Evolutionary conservation across 169 alveolate genomes (phyloP).

Genomic region (Eimeria zaria): DNA sequence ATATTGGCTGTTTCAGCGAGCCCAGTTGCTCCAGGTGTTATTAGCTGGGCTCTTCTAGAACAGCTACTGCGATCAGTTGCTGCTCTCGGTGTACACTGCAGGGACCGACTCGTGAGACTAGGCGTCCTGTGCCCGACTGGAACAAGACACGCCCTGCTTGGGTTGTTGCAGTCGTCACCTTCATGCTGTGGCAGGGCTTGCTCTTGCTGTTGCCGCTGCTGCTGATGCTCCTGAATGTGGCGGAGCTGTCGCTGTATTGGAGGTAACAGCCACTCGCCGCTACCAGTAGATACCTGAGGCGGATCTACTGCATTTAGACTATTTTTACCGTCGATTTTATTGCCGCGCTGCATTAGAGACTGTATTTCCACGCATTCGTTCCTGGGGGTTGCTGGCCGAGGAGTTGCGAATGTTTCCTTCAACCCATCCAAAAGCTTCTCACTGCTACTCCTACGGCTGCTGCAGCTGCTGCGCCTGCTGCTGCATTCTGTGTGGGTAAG

Average conservation of each 20-base stretch:
- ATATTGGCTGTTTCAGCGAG: background rate
- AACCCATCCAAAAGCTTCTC: conserved; percentile 10
- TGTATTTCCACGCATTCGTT: background rate
- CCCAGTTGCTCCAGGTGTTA: background rate
- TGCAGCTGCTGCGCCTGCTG: conserved; percentile 23
- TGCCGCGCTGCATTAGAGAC: background rate
- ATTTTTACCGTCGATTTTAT: background rate
- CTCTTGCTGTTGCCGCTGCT: background rate
- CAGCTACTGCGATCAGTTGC: conserved; percentile 33
- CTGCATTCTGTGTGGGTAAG: conserved; percentile 15
- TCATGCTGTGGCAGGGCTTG: background rate
- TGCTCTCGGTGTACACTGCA: conserved; percentile 23
- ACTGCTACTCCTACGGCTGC: conserved; percentile 49
- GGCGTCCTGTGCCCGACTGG: background rate
- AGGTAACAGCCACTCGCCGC: conserved; percentile 5
- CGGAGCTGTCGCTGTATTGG: background rate
- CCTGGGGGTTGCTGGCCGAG: conserved; percentile 14
- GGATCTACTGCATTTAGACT: background rate
- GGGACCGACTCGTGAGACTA: background rate
- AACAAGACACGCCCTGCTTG: background rate
- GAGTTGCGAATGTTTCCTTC: conserved; percentile 15
- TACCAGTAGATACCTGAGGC: conserved; percentile 1
- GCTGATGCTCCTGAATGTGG: conserved; percentile 32
- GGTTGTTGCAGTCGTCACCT: background rate
- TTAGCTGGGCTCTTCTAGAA: background rate